A percentile compares a stretch with the other conserved stretches of the same genome.
phyloP scores from a whole-genome alignment of 148 eudicot genomes.

The Amaranthus palmeri region DNA sequence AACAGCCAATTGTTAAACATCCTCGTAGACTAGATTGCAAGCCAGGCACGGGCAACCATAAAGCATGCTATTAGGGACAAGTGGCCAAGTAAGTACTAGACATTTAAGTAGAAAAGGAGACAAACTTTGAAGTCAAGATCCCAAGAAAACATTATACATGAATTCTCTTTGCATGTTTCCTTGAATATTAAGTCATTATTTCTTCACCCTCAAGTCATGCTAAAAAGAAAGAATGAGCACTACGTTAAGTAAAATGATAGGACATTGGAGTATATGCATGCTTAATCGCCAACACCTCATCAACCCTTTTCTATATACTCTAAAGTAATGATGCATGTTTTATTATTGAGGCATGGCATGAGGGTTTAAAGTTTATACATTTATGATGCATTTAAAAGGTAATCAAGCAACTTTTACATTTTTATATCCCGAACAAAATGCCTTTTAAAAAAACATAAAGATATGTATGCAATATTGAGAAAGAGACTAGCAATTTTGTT shows the following conservation, averaged over 20 bases:
- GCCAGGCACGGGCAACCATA: too few species aligned
- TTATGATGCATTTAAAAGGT: too few species aligned
- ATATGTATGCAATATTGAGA: too few species aligned
- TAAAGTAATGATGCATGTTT: neutral
- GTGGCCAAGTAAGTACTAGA: neutral
- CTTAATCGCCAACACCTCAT: neutral
- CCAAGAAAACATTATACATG: neutral
- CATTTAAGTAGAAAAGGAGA: neutral
- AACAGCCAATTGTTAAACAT: too few species aligned
- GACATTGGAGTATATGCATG: too few species aligned
- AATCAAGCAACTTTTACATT: neutral
- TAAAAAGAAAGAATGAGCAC: neutral
- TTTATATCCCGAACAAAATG: too few species aligned
- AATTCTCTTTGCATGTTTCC: neutral
- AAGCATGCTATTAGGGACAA: neutral
- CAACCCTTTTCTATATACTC: neutral
- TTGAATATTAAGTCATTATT: neutral
- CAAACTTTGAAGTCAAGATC: constrained; percentile 8
- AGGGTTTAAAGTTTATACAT: too few species aligned
- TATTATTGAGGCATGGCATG: too few species aligned
- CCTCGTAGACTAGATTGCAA: too few species aligned
- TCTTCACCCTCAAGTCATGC: neutral
- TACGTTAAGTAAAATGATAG: constrained; percentile 2
- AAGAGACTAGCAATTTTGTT: too few species aligned
- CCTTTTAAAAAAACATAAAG: too few species aligned